phyloP scores from a whole-genome alignment of 2,329 filamentous ascomycete species.

The Pyricularia sp. region DNA sequence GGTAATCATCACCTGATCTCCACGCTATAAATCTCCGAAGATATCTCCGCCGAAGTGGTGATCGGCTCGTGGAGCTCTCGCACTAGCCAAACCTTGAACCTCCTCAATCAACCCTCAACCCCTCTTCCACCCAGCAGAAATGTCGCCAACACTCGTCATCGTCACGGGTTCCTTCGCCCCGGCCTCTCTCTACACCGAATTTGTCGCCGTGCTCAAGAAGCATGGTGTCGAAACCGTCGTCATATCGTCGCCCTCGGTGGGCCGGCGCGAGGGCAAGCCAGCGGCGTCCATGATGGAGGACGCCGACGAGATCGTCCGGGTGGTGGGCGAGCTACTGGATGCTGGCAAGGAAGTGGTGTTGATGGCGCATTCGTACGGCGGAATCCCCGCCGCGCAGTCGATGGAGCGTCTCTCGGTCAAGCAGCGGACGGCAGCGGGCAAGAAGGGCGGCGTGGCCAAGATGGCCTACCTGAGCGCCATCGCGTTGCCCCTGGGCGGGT shows the following conservation, averaged over 20 bases:
- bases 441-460: background rate
- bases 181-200: background rate
- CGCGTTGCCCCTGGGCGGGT: background rate
- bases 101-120: too few relatives aligned
- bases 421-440: background rate
- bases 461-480: background rate
- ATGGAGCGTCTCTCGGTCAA: background rate
- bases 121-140: background rate
- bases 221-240: background rate
- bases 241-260: background rate
- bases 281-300: background rate
- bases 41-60: too few relatives aligned
- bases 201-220: background rate
- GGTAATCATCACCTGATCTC: too few relatives aligned
- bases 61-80: too few relatives aligned
- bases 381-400: background rate
- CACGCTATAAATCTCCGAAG: too few relatives aligned
- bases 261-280: background rate
- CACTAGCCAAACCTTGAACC: too few relatives aligned
- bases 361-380: constrained; percentile 9
- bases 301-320: background rate
- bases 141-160: background rate
- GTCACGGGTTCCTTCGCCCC: background rate
- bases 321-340: background rate
- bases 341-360: constrained; percentile 8